These are phyloP conservation scores for Mortierella sp. DNA, from an alignment of 371 early-diverging fungal genomes.

Conservation along the genomic window DNA sequence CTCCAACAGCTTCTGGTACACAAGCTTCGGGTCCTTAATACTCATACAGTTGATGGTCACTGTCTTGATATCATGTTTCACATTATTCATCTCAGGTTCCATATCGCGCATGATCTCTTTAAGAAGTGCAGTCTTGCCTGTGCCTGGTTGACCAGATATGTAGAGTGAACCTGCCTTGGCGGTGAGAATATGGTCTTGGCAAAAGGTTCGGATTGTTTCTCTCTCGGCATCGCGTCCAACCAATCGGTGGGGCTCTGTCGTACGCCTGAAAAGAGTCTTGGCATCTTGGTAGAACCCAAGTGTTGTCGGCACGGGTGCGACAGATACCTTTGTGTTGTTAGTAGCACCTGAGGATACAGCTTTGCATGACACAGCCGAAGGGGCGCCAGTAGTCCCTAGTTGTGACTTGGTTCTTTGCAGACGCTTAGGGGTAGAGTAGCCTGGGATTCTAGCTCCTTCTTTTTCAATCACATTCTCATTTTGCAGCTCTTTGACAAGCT, in stretches of 20 bases:
- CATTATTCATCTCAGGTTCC: slow-evolving; percentile 43
- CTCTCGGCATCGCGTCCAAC: slow-evolving; percentile 84
- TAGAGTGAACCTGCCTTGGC: slow-evolving; percentile 74
- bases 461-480: slow-evolving; percentile 22
- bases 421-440: slow-evolving; percentile 33
- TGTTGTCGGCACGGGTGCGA: not conserved
- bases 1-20: slow-evolving; percentile 74
- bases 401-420: slow-evolving; percentile 22
- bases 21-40: slow-evolving; percentile 74
- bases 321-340: not conserved
- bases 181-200: slow-evolving; percentile 57
- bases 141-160: slow-evolving; percentile 94
- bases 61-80: slow-evolving; percentile 60
- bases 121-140: slow-evolving; percentile 94
- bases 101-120: slow-evolving; percentile 67
- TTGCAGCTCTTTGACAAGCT: not conserved
- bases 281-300: slow-evolving; percentile 59
- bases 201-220: slow-evolving; percentile 67
- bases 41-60: slow-evolving; percentile 91
- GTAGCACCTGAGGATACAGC: not conserved
- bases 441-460: slow-evolving; percentile 8
- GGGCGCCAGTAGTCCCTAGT: not conserved
- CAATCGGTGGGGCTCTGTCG: slow-evolving; percentile 73
- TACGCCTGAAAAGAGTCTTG: slow-evolving; percentile 73
- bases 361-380: not conserved